Evolutionary conservation across 305 asterid species (phyloP), one percentile per base, ranked within the genome.

Genomic region (Fraxinus nigra): DNA sequence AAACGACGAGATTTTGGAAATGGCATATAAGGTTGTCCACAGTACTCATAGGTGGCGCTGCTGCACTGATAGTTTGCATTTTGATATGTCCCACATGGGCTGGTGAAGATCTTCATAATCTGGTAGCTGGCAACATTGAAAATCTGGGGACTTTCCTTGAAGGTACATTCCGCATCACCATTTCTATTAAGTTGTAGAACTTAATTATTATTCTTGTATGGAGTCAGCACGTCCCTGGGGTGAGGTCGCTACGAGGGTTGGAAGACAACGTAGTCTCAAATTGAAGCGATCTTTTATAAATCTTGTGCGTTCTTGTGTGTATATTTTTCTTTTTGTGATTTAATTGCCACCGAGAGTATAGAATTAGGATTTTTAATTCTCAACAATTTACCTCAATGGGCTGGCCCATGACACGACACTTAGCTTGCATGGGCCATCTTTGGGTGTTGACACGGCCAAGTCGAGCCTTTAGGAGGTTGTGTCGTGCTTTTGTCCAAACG

Each of bases 61-160:
- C 86, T 54, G 16, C 92, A 0, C 11, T 86, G 1, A 26, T 80
- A 20, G 70, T 86, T 79, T 84, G 90, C 72, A 24, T 90, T 34
- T 24, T 83, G 33, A 76, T 90, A 40, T 79, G 80, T 70, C 93
- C 92, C 0, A 84, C 81, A 3, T 90, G 93, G 93, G 92, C 92
- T 77, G 93, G 92, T 48, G 82, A 74, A 67, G 90, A 90, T 72
- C 87, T 90, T 72, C 91, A 90, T 54, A 76, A 84, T n/a, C 78
- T 84, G 35, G 67, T 84, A 26, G 88, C 90, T 5, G 56, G 82
- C 61, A 90, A 86, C 81, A 70, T 89, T 0, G 90, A 90, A 80
- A 90, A 86, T 40, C 85, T 85, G 35, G 91, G 82, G 5, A 61
- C 56, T 32, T 89, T 87, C 81, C 80, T 90, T 11, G 80, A 89